Percentiles rank a stretch among this genome's conserved stretches.
phyloP scores from a whole-genome alignment of 2,329 filamentous ascomycete species.

The Lachnum nothofagi region DNA sequence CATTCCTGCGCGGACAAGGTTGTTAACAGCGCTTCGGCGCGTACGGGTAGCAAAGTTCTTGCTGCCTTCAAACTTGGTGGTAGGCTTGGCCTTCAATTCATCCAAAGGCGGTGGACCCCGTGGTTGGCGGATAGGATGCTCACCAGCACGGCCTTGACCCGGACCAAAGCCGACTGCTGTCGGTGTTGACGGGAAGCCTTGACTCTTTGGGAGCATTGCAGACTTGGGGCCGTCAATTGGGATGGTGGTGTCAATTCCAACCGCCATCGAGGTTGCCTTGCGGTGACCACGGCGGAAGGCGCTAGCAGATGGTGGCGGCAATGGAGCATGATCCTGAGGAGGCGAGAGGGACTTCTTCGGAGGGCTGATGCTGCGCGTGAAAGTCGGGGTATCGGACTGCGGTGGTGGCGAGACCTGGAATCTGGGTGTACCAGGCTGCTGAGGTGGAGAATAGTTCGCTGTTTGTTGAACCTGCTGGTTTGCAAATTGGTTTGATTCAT shows the following conservation, averaged over 20 bases:
- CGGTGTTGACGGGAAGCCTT: conserved; percentile 74
- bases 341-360: conserved; percentile 65
- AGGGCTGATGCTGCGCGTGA: conserved; percentile 59
- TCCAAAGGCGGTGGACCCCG: conserved; percentile 87
- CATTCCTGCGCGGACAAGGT: conserved; percentile 81
- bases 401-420: conserved; percentile 79
- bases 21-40: conserved; percentile 85
- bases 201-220: conserved; percentile 66
- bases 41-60: conserved; percentile 95
- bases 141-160: conserved; percentile 85
- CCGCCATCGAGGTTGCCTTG: conserved; percentile 69
- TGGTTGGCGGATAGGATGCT: conserved; percentile 89
- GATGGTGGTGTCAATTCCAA: conserved; percentile 22
- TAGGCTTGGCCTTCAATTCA: conserved; percentile 83
- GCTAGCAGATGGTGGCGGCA: conserved; percentile 83
- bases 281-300: conserved; percentile 92
- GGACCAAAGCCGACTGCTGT: conserved; percentile 80
- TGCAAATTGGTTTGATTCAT: conserved; percentile 40
- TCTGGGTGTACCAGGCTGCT: conserved; percentile 59
- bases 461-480: conserved; percentile 36
- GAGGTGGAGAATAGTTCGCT: conserved; percentile 43
- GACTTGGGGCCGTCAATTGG: conserved; percentile 45
- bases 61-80: conserved; percentile 89
- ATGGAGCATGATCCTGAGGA: conserved; percentile 62
- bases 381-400: conserved; percentile 47